Percentiles rank a stretch among this genome's conserved stretches.
Conservation (phyloP, 306 rosid species). For the Pachyrhizus erosus region DNA sequence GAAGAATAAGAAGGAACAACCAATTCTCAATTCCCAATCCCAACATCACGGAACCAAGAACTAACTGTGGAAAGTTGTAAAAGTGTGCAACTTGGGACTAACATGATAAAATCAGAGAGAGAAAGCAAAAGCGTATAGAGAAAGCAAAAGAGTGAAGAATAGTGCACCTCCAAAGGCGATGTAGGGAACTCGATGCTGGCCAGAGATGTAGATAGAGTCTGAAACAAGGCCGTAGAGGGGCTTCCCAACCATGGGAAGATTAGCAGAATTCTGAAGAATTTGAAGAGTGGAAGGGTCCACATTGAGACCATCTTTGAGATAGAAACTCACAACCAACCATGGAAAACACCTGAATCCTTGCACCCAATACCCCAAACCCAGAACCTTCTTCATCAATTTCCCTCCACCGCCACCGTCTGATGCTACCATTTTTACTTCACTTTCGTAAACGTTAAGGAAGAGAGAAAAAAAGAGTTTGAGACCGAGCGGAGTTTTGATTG, state of each 20-base stretch:
- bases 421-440: constrained; percentile 44
- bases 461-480: neutral
- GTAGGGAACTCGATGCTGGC: constrained; percentile 91
- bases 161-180: constrained; percentile 77
- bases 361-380: constrained; percentile 86
- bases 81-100: neutral
- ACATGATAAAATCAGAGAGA: constrained; percentile 1
- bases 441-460: constrained; percentile 24
- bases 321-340: constrained; percentile 86
- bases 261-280: constrained; percentile 82
- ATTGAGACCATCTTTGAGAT: constrained; percentile 78
- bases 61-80: neutral
- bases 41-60: constrained; percentile 25
- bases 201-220: constrained; percentile 71
- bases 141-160: neutral
- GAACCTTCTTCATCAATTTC: constrained; percentile 53
- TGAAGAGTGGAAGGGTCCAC: constrained; percentile 88
- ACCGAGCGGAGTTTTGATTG: neutral
- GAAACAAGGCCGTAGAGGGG: constrained; percentile 85
- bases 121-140: constrained; percentile 17
- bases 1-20: neutral
- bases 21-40: neutral
- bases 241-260: constrained; percentile 93
- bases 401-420: constrained; percentile 36
- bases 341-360: constrained; percentile 94